Evolutionary conservation across 176 grass and related monocot genomes (phyloP), one percentile per base, ranked within the genome.

Genomic region (Alloteropsis semialata): DNA sequence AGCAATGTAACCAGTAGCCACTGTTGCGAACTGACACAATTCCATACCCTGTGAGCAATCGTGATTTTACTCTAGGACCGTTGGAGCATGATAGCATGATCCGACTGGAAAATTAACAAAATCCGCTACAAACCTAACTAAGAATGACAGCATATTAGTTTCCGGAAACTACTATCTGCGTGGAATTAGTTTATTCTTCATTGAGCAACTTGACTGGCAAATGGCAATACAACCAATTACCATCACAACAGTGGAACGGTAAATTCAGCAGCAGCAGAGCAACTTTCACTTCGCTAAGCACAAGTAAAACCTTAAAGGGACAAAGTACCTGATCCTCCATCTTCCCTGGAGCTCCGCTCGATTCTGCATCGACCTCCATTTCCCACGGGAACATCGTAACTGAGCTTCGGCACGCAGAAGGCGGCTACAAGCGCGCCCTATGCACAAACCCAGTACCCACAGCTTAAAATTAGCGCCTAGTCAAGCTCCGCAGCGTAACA

Each of bases 301-400:
- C 29, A 65, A 73, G 60, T 15, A 28, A 49, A 72, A 30, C 25
- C 14, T 9, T 71, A 44, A 45, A 78, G 69, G 54, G 11, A 33
- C 3, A 46, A 11, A 36, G 5, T 86, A 90, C 83, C 88, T 27
- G 55, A 29, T 82, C 78, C 45, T 82, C 83, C 73, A 14, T 72
- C 45, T 57, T 56, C 21, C 21, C 65, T 25, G 15, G 65, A 45
- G 78, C 13, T 77, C 67, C 72, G 19, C 56, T 82, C 28, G 78
- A 46, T 6, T 72, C 56, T 19, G 37, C 72, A 36, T 90, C 64
- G 27, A 86, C 57, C 22, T 86, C 45, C 72, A 82, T 86, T 8
- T 85, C 72, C 72, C 80, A 82, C 15, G 78, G 63, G 43, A 79
- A 77, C 65, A 64, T 82, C 18, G 36, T 38, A 42, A 30, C 21